A percentile compares a stretch with the other conserved stretches of the same genome.
Evolutionary conservation across 257 asterid genomes (phyloP).

Genomic region (Linderniella brevidens): DNA sequence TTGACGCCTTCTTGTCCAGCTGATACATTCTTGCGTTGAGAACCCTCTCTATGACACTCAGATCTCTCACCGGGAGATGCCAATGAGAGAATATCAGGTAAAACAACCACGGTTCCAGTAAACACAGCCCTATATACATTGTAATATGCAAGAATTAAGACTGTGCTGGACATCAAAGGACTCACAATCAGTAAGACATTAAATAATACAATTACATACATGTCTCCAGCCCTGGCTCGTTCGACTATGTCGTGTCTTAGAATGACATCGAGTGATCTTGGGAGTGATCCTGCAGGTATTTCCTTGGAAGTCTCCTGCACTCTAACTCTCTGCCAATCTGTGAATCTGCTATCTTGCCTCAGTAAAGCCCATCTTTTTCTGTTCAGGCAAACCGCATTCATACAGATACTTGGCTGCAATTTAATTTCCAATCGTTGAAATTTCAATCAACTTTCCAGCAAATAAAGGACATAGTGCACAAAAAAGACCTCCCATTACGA

Average conservation of each 20-base stretch:
- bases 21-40: conserved; percentile 40
- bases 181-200: background rate
- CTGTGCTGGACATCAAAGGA: conserved; percentile 1
- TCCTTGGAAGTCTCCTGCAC: conserved; percentile 96
- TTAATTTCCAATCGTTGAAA: conserved; percentile 1
- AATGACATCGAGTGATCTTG: conserved; percentile 92
- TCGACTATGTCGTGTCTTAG: conserved; percentile 90
- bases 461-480: too few relatives aligned
- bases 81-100: conserved; percentile 82
- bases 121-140: conserved; percentile 61
- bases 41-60: conserved; percentile 68
- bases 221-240: conserved; percentile 97
- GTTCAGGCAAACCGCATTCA: conserved; percentile 84
- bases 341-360: conserved; percentile 95
- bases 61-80: conserved; percentile 96
- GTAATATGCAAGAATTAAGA: conserved; percentile 2
- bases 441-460: background rate
- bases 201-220: conserved; percentile 21
- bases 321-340: conserved; percentile 98
- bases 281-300: conserved; percentile 97
- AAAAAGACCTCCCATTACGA: too few relatives aligned
- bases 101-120: conserved; percentile 83
- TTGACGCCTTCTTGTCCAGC: conserved; percentile 78
- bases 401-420: conserved; percentile 81
- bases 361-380: conserved; percentile 76